Conservation (phyloP, 2,329 filamentous ascomycete genomes). For the Moelleriella libera region DNA sequence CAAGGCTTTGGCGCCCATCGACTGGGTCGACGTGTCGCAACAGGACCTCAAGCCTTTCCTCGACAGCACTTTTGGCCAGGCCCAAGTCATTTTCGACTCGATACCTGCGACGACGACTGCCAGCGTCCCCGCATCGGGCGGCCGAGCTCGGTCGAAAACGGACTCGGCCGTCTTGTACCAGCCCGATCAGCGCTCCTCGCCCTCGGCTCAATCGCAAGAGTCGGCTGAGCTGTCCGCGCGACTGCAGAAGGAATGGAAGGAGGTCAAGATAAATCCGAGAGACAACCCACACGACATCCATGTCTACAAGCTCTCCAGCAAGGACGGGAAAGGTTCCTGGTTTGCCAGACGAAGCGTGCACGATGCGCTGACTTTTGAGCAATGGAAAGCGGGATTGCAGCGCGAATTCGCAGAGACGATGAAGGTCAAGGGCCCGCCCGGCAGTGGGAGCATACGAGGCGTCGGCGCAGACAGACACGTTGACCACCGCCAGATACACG, state of each 20-base stretch:
- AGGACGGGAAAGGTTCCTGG: conserved; percentile 78
- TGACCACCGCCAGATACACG: conserved; percentile 44
- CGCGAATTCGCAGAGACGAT: conserved; percentile 70
- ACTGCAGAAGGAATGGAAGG: conserved; percentile 79
- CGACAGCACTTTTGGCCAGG: conserved; percentile 46
- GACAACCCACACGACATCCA: conserved; percentile 65
- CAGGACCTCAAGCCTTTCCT: conserved; percentile 40
- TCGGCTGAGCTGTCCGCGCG: conserved; percentile 22
- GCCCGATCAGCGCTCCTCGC: conserved; percentile 34
- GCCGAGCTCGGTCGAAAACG: conserved; percentile 39
- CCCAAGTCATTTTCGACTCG: conserved; percentile 61
- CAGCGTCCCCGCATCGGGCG: conserved; percentile 21
- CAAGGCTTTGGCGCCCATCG: conserved; percentile 37
- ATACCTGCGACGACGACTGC: conserved; percentile 40
- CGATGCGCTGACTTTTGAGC: conserved; percentile 59
- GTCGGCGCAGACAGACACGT: conserved; percentile 69
- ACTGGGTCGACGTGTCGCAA: conserved; percentile 32
- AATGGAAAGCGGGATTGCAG: conserved; percentile 64
- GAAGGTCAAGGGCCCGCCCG: conserved; percentile 53
- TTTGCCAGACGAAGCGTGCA: conserved; percentile 79
- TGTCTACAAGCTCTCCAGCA: conserved; percentile 66
- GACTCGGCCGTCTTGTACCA: conserved; percentile 36
- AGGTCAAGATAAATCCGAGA: conserved; percentile 54
- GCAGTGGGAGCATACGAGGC: conserved; percentile 65
- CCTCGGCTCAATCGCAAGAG: conserved; percentile 23